These are phyloP conservation scores for Spathaspora passalidarum DNA, from an alignment of 805 yeast genomes.

Conservation along the genomic window DNA sequence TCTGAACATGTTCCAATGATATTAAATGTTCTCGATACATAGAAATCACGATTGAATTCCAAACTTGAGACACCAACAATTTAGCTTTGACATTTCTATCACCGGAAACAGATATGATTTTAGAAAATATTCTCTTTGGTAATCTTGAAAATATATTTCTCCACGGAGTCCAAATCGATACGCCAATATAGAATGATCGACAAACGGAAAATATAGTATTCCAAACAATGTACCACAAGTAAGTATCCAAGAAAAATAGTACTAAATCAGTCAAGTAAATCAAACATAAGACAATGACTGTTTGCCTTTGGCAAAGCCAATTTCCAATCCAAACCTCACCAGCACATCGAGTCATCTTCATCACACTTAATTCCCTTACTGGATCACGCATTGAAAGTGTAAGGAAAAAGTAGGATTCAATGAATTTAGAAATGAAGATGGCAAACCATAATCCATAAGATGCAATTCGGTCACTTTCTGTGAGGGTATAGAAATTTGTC, in stretches of 20 bases:
- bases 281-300: slow-evolving; percentile 51
- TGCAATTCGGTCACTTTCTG: slow-evolving; percentile 53
- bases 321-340: slow-evolving; percentile 60
- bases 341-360: slow-evolving; percentile 53
- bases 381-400: slow-evolving; percentile 74
- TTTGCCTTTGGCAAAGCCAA: slow-evolving; percentile 52
- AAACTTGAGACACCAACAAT: slow-evolving; percentile 60
- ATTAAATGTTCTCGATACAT: slow-evolving; percentile 80
- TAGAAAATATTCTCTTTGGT: slow-evolving; percentile 73
- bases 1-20: slow-evolving; percentile 69
- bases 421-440: slow-evolving; percentile 63
- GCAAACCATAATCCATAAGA: slow-evolving; percentile 70
- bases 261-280: slow-evolving; percentile 61
- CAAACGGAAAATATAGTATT: slow-evolving; percentile 71
- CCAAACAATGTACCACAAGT: slow-evolving; percentile 82
- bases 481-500: slow-evolving; percentile 51
- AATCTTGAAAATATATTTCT: slow-evolving; percentile 71
- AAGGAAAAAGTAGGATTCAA: slow-evolving; percentile 77
- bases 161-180: slow-evolving; percentile 89
- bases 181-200: slow-evolving; percentile 69
- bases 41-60: slow-evolving; percentile 82
- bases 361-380: slow-evolving; percentile 59
- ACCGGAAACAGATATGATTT: slow-evolving; percentile 50
- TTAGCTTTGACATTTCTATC: slow-evolving; percentile 44
- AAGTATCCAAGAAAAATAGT: slow-evolving; percentile 75